A percentile compares a stretch with the other conserved stretches of the same genome.
Conservation (phyloP, 2,329 filamentous ascomycete genomes). For the Dothidotthia symphoricarpi region DNA sequence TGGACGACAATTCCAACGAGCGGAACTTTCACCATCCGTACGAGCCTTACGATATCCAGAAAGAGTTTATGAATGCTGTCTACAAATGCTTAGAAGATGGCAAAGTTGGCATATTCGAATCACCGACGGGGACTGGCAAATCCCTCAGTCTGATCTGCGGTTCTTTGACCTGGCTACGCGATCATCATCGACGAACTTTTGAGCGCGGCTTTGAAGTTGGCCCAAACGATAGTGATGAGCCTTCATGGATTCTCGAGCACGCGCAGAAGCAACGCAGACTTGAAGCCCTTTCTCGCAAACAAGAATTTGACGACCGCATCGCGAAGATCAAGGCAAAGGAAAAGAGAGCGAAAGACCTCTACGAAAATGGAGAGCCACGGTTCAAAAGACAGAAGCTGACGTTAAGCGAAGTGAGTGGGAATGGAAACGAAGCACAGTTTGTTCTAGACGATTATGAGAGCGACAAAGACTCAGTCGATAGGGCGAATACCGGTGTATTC, state of each 20-base stretch:
- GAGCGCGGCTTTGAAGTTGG: conserved; percentile 53
- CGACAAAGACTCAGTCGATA: conserved; percentile 50
- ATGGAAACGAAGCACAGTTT: conserved; percentile 64
- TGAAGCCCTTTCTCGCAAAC: conserved; percentile 64
- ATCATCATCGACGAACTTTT: conserved; percentile 66
- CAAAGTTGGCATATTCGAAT: conserved; percentile 85
- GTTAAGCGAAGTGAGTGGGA: conserved; percentile 5
- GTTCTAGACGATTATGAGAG: conserved; percentile 73
- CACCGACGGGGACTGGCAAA: conserved; percentile 91
- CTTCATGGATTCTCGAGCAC: conserved; percentile 80
- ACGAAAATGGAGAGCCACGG: conserved; percentile 48
- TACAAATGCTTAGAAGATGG: conserved; percentile 77
- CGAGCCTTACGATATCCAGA: conserved; percentile 81
- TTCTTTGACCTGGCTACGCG: conserved; percentile 85
- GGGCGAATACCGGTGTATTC: conserved; percentile 18
- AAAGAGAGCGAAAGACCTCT: conserved; percentile 58
- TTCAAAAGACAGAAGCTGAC: conserved; percentile 45
- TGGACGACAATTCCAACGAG: conserved; percentile 13
- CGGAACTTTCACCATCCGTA: conserved; percentile 81
- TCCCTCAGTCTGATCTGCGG: conserved; percentile 88
- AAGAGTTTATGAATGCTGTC: conserved; percentile 80
- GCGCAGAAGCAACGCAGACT: conserved; percentile 66
- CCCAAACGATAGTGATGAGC: conserved; percentile 63
- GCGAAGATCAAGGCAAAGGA: conserved; percentile 61
- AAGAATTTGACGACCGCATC: conserved; percentile 72